These are phyloP conservation scores for Chaetomium strumarium DNA, from an alignment of 2,329 filamentous ascomycete species.

Conservation along the genomic window DNA sequence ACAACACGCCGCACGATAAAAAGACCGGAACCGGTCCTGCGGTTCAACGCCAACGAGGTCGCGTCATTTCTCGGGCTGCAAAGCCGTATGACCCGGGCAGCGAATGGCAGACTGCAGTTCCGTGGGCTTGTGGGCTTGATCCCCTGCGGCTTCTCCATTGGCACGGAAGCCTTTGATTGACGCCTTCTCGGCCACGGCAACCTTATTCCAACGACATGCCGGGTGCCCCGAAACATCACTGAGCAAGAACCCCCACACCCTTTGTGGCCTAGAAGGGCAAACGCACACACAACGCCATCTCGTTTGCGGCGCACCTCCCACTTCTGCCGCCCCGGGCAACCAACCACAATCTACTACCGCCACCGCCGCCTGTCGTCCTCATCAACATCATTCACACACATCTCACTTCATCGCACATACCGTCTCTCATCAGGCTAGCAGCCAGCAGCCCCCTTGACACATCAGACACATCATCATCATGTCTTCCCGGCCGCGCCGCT, in stretches of 20 bases:
- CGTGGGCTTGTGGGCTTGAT: constrained; percentile 1
- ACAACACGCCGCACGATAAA: background rate
- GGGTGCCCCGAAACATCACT: background rate
- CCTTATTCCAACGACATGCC: constrained; percentile 19
- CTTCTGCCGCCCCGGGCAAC: background rate
- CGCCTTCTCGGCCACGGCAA: constrained; percentile 14
- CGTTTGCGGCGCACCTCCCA: constrained; percentile 4
- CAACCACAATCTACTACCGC: background rate
- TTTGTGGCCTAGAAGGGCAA: background rate
- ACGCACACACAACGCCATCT: constrained; percentile 8
- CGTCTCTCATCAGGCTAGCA: constrained; percentile 1
- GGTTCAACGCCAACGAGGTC: constrained; percentile 1
- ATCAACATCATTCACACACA: background rate
- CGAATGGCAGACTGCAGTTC: constrained; percentile 9
- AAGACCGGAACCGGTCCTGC: background rate
- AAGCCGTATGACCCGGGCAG: constrained; percentile 3
- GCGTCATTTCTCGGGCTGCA: background rate
- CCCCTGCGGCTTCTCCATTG: constrained; percentile 17
- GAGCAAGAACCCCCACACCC: constrained; percentile 7
- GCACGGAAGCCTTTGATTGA: constrained; percentile 14
- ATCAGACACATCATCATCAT: constrained; percentile 29
- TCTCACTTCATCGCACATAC: background rate
- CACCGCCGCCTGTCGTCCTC: background rate
- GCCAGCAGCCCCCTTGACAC: constrained; percentile 1
- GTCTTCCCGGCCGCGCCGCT: constrained; percentile 44